phyloP scores from a whole-genome alignment of 352 stramenopile species.

The Globisporangium okanoganense region DNA sequence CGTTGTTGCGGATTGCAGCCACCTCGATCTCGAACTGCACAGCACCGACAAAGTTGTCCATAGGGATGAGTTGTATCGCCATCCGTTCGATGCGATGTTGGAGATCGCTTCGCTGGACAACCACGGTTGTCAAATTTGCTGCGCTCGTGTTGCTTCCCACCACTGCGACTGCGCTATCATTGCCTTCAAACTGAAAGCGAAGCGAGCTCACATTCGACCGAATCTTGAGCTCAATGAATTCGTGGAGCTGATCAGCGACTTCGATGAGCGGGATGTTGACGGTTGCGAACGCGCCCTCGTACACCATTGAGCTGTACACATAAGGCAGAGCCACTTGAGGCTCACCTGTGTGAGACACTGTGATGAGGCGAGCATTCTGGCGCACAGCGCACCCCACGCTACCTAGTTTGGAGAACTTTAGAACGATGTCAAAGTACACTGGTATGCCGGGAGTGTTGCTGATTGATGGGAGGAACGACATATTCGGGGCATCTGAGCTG shows the following conservation, averaged over 20 bases:
- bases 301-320: constrained; percentile 25
- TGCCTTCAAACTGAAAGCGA: constrained; percentile 8
- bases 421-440: constrained; percentile 13
- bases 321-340: constrained; percentile 15
- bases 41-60: constrained; percentile 17
- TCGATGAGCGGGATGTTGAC: constrained; percentile 25
- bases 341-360: constrained; percentile 5
- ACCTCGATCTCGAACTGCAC: constrained; percentile 22
- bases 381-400: constrained; percentile 13
- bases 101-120: constrained; percentile 1
- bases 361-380: constrained; percentile 15
- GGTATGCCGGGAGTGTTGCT: no score
- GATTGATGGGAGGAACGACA: constrained; percentile 3
- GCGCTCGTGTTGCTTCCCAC: neutral
- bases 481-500: neutral
- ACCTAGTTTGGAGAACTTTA: constrained; percentile 2
- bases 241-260: neutral
- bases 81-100: constrained; percentile 9
- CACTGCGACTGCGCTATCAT: neutral
- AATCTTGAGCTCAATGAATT: constrained; percentile 9
- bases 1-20: constrained; percentile 3
- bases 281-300: constrained; percentile 9
- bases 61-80: constrained; percentile 18
- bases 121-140: neutral
- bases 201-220: constrained; percentile 8